phyloP scores from a whole-genome alignment of 192 early-diverging fungal genomes.

The Entomortierella chlamydospora region DNA sequence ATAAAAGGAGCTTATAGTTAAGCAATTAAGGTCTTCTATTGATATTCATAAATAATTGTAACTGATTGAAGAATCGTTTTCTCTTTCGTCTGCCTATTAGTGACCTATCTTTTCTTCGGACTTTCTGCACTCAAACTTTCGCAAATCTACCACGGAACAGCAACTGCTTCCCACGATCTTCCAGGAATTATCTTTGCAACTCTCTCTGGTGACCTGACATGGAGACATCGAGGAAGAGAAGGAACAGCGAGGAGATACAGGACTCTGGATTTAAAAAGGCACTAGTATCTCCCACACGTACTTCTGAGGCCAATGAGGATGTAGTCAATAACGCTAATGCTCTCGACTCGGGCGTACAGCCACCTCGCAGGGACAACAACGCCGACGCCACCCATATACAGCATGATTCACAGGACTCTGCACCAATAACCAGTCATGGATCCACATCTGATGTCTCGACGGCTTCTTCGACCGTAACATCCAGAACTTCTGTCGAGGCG shows the following conservation, averaged over 20 bases:
- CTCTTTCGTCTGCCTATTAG: too few species aligned
- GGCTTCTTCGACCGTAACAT: neutral
- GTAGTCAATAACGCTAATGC: neutral
- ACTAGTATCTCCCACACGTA: conserved; percentile 9
- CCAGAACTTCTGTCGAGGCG: neutral
- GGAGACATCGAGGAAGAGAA: conserved; percentile 21
- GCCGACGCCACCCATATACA: neutral
- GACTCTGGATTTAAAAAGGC: conserved; percentile 32
- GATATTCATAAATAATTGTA: too few species aligned
- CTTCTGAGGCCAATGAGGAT: neutral
- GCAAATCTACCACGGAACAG: too few species aligned
- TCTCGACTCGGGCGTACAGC: neutral
- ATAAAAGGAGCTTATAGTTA: too few species aligned
- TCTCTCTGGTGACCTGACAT: neutral
- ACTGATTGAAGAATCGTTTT: too few species aligned
- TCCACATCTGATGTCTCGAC: neutral
- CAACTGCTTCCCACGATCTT: too few species aligned
- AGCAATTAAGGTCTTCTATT: too few species aligned
- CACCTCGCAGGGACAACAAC: neutral
- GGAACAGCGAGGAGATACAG: conserved; percentile 22
- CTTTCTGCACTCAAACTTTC: too few species aligned
- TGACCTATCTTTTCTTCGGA: too few species aligned
- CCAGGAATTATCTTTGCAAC: too few species aligned
- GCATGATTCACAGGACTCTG: neutral
- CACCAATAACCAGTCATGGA: neutral